Percentiles rank a stretch among this genome's conserved stretches.
These are phyloP conservation scores for Metschnikowia similis DNA, from an alignment of 805 yeast species.

Conservation along the genomic window DNA sequence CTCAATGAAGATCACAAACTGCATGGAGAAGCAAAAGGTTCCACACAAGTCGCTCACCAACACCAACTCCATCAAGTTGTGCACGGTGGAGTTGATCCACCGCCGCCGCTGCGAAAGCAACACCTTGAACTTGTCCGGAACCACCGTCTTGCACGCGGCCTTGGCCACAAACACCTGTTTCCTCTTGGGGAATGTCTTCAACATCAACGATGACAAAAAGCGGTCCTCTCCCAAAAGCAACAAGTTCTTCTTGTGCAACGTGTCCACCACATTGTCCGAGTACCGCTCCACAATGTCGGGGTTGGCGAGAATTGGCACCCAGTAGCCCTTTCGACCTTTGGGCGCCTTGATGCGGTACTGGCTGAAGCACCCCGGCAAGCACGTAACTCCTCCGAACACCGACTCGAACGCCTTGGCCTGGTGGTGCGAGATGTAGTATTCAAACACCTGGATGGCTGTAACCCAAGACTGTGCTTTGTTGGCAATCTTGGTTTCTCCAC, in stretches of 20 bases:
- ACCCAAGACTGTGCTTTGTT: slow-evolving; percentile 85
- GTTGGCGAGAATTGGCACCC: slow-evolving; percentile 92
- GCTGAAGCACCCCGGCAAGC: slow-evolving; percentile 93
- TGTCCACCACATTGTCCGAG: slow-evolving; percentile 77
- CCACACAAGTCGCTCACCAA: slow-evolving; percentile 87
- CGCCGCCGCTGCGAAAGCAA: slow-evolving; percentile 90
- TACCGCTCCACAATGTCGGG: slow-evolving; percentile 92
- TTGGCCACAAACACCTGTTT: slow-evolving; percentile 83
- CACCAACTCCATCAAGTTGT: slow-evolving; percentile 82
- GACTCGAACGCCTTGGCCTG: slow-evolving; percentile 93
- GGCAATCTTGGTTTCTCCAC: slow-evolving; percentile 92
- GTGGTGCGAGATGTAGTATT: slow-evolving; percentile 89
- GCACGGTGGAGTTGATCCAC: slow-evolving; percentile 95
- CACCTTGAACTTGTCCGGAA: slow-evolving; percentile 77
- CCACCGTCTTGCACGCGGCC: slow-evolving; percentile 89
- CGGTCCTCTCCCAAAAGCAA: slow-evolving; percentile 88
- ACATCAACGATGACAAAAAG: slow-evolving; percentile 77
- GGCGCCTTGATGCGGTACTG: slow-evolving; percentile 91
- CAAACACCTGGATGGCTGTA: slow-evolving; percentile 89
- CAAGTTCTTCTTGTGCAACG: slow-evolving; percentile 82
- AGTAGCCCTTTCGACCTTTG: slow-evolving; percentile 61
- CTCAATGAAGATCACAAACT: slow-evolving; percentile 80
- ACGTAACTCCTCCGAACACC: slow-evolving; percentile 91
- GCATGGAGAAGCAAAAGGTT: slow-evolving; percentile 93
- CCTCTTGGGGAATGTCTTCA: slow-evolving; percentile 84